Evolutionary conservation across 768 basidiomycete species (phyloP), one percentile per base, ranked within the genome.

Genomic region (Tulasnella sp.): DNA sequence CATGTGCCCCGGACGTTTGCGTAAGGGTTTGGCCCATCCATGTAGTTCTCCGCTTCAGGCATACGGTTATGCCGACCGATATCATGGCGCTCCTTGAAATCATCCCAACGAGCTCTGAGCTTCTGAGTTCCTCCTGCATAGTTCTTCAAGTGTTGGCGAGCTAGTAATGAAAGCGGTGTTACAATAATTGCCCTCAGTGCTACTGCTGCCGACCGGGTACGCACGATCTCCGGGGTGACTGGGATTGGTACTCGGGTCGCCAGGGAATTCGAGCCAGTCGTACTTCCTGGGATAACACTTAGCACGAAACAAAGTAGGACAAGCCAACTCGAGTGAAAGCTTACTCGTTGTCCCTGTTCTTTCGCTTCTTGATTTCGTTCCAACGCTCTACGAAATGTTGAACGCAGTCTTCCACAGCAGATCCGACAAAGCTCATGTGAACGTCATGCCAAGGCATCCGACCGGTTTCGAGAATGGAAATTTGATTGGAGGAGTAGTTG

Each of bases 381-480:
- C 92, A 94, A 26, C 93, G 84, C 79, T 98, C 96, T 14, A 90
- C 82, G 73, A 96, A 99, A 81, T 97, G 95, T 79, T 97, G 95
- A 14, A 89, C 87, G 29, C 98, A 86, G 77, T 99, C 97, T 70
- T 98, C 83, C 5, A 97, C 95, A 14, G 86, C 88, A 3, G 91
- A 85, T 9, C 90, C 97, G 14, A 84, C 82, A 22, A 95, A 81
- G 3, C 92, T 94, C 89, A 92, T 91, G 81, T 90, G 73, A 71
- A 92, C 93, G 81, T 98, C 95, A 77, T 98, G 95, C 95, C 95
- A 98, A 0, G 95, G 93, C 94, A 95, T 94, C 74, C 92, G 83
- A 1, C 87, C 82, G 16, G 82, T 88, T 75, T 93, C 90, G 64
- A 88, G 78, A 63, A 88, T 84, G 37, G 88, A 89, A 14, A 94